Conservation (phyloP, 2,329 filamentous ascomycete genomes). For the Xenoacremonium recifei region DNA sequence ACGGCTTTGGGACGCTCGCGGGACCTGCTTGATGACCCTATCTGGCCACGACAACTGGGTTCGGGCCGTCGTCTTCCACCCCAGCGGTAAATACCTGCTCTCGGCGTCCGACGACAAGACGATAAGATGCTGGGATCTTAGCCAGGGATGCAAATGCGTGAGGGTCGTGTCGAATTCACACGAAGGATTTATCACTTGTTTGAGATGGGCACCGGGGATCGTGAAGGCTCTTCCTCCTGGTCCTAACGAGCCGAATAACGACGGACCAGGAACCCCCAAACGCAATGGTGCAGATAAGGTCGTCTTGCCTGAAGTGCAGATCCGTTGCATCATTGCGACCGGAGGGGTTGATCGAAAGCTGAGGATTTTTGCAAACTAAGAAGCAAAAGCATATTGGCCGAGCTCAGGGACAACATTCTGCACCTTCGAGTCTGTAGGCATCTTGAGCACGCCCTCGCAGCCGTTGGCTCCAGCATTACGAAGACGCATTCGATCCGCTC, state of each 20-base stretch:
- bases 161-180: constrained; percentile 77
- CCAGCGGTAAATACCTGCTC: constrained; percentile 85
- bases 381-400: too few relatives aligned
- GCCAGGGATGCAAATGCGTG: constrained; percentile 86
- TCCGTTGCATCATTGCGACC: constrained; percentile 83
- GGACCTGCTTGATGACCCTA: constrained; percentile 80
- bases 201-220: constrained; percentile 75
- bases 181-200: constrained; percentile 79
- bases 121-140: constrained; percentile 88
- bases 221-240: constrained; percentile 18
- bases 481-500: too few relatives aligned
- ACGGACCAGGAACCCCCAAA: constrained; percentile 12
- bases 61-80: constrained; percentile 81
- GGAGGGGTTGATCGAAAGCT: constrained; percentile 81
- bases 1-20: constrained; percentile 82
- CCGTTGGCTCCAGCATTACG: too few relatives aligned
- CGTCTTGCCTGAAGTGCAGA: constrained; percentile 53
- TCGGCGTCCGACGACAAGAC: constrained; percentile 89
- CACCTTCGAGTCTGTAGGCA: too few relatives aligned
- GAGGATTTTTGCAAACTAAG: constrained; percentile 66
- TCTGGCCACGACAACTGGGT: constrained; percentile 95
- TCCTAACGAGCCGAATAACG: constrained; percentile 16
- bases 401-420: too few relatives aligned
- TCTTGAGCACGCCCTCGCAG: too few relatives aligned
- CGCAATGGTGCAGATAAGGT: constrained; percentile 14